A percentile compares a stretch with the other conserved stretches of the same genome.
These are phyloP conservation scores for Fusarium bactridioides DNA, from an alignment of 2,329 filamentous ascomycete genomes.

Conservation along the genomic window DNA sequence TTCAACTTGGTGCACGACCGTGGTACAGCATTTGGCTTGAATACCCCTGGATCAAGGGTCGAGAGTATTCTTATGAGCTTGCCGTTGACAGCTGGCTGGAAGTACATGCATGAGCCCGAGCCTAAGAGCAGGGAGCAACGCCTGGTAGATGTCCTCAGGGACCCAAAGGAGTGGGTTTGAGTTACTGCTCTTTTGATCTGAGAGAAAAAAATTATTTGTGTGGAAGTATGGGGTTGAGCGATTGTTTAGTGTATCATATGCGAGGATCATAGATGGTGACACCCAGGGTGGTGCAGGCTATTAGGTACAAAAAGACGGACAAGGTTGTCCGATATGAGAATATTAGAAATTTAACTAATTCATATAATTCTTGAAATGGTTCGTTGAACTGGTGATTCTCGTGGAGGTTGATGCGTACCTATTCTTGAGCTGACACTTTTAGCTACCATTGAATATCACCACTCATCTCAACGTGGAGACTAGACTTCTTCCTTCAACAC, in stretches of 20 bases:
- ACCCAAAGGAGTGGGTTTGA: conserved; percentile 73
- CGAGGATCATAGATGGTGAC: conserved; percentile 31
- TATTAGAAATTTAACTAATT: conserved; percentile 12
- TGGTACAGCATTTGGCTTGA: conserved; percentile 91
- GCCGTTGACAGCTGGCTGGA: conserved; percentile 90
- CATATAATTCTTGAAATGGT: neutral
- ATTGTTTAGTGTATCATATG: conserved; percentile 37
- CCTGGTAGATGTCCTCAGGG: conserved; percentile 74
- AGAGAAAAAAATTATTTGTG: conserved; percentile 1
- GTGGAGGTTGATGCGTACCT: neutral
- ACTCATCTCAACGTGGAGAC: conserved; percentile 6
- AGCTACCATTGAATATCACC: neutral
- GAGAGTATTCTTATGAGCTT: conserved; percentile 99
- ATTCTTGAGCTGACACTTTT: neutral
- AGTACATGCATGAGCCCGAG: conserved; percentile 91
- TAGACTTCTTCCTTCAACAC: neutral
- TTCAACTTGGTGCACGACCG: conserved; percentile 98
- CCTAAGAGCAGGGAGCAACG: conserved; percentile 80
- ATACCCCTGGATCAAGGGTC: conserved; percentile 88
- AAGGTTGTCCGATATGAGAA: neutral
- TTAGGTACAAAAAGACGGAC: conserved; percentile 10
- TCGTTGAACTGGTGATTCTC: neutral
- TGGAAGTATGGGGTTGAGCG: conserved; percentile 13
- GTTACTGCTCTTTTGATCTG: neutral
- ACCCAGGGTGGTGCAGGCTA: conserved; percentile 25